Conservation (phyloP, 164 flowering plant species). For the Vitis amurensis region DNA sequence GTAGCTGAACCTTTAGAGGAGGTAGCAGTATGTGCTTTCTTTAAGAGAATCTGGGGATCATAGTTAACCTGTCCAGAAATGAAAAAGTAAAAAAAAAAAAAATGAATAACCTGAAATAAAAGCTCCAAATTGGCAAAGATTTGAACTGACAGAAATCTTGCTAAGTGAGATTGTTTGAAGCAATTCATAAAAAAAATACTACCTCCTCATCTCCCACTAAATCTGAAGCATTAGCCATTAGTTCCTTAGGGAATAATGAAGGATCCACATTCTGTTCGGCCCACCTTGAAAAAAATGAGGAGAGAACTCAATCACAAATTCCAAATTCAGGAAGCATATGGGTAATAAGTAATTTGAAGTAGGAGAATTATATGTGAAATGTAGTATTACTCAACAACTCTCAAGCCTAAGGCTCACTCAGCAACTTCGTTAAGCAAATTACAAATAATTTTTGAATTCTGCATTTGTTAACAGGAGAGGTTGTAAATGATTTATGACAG, state of each 20-base stretch:
- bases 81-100: neutral
- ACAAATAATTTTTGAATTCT: too few species aligned
- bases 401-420: too few species aligned
- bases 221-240: slow-evolving; percentile 67
- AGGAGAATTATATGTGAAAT: neutral
- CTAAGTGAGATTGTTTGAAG: neutral
- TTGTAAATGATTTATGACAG: too few species aligned
- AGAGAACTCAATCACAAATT: too few species aligned
- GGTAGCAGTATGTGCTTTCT: slow-evolving; percentile 87
- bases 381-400: neutral
- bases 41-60: slow-evolving; percentile 73
- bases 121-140: neutral
- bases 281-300: slow-evolving; percentile 56
- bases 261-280: slow-evolving; percentile 87
- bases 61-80: slow-evolving; percentile 48
- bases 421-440: neutral
- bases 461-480: too few species aligned
- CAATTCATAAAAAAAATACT: neutral
- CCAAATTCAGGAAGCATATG: neutral
- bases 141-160: neutral
- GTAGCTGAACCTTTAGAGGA: slow-evolving; percentile 88
- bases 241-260: slow-evolving; percentile 67
- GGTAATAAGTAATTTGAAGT: neutral
- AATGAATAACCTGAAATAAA: too few species aligned
- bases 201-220: slow-evolving; percentile 72